phyloP scores from a whole-genome alignment of 441 rosid species.

The Dalechampia spathulata region DNA sequence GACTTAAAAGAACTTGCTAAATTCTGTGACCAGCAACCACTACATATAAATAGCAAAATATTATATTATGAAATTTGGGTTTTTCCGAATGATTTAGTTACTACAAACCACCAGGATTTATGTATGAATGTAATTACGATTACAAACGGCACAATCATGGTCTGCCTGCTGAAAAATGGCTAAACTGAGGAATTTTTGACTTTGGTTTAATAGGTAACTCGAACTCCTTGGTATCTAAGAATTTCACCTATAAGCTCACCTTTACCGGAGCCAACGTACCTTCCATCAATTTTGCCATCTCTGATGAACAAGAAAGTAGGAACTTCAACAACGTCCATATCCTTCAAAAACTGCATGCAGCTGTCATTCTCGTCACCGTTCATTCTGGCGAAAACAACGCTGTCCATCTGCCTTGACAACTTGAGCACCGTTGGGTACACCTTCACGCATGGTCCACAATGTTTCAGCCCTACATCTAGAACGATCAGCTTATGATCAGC shows the following conservation, averaged over 20 bases:
- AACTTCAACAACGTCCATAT: slow-evolving; percentile 76
- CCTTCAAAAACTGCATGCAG: slow-evolving; percentile 77
- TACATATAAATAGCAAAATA: no score
- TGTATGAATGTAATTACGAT: no score
- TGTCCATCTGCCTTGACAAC: slow-evolving; percentile 73
- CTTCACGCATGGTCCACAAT: slow-evolving; percentile 89
- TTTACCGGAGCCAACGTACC: slow-evolving; percentile 87
- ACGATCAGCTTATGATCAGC: slow-evolving; percentile 64
- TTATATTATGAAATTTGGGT: no score
- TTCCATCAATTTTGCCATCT: slow-evolving; percentile 61
- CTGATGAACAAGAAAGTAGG: slow-evolving; percentile 83
- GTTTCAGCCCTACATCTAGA: slow-evolving; percentile 81
- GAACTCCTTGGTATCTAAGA: slow-evolving; percentile 85
- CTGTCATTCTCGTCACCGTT: slow-evolving; percentile 90
- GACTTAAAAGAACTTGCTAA: no score
- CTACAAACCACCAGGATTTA: no score
- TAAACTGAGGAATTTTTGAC: no score
- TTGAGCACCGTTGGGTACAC: slow-evolving; percentile 86
- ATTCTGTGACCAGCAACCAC: no score
- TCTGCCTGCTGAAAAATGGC: no score
- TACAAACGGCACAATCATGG: no score
- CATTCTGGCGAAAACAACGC: slow-evolving; percentile 75
- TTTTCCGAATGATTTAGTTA: no score
- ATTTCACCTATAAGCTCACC: slow-evolving; percentile 96
- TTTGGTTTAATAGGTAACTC: slow-evolving; percentile 41